Percentiles rank a stretch among this genome's conserved stretches.
phyloP scores from a whole-genome alignment of 2,329 filamentous ascomycete species.

The Akanthomyces lecanii region DNA sequence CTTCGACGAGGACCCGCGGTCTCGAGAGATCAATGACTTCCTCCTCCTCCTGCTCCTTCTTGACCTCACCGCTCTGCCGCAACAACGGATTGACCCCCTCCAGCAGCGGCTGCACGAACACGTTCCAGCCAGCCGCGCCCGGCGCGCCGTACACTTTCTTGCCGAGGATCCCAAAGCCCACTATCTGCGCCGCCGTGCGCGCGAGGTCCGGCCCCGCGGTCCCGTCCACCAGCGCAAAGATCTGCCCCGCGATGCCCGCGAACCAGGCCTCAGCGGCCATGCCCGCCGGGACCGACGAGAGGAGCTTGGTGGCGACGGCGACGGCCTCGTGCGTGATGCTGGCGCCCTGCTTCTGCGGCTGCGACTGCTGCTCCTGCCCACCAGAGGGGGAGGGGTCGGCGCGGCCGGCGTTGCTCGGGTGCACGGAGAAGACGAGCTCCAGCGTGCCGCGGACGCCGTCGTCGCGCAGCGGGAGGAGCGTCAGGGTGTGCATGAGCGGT shows the following conservation, averaged over 20 bases:
- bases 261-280: conserved; percentile 58
- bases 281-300: conserved; percentile 55
- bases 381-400: conserved; percentile 31
- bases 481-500: conserved; percentile 53
- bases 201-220: conserved; percentile 31
- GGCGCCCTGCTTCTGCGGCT: conserved; percentile 53
- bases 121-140: conserved; percentile 57
- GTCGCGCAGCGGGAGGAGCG: conserved; percentile 55
- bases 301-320: conserved; percentile 56
- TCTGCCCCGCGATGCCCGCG: conserved; percentile 53
- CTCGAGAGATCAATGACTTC: conserved; percentile 44
- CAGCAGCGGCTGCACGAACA: conserved; percentile 57
- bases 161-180: conserved; percentile 59
- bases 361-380: conserved; percentile 42
- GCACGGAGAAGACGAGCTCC: conserved; percentile 67
- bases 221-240: conserved; percentile 59
- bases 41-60: conserved; percentile 25
- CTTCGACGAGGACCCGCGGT: conserved; percentile 41
- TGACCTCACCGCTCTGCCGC: conserved; percentile 7
- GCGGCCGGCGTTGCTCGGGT: conserved; percentile 48
- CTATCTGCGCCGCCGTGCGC: conserved; percentile 34
- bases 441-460: conserved; percentile 64
- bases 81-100: conserved; percentile 45
- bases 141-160: conserved; percentile 60
- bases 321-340: conserved; percentile 66